phyloP scores from a whole-genome alignment of 164 flowering plant species.

The Berberis thunbergii region DNA sequence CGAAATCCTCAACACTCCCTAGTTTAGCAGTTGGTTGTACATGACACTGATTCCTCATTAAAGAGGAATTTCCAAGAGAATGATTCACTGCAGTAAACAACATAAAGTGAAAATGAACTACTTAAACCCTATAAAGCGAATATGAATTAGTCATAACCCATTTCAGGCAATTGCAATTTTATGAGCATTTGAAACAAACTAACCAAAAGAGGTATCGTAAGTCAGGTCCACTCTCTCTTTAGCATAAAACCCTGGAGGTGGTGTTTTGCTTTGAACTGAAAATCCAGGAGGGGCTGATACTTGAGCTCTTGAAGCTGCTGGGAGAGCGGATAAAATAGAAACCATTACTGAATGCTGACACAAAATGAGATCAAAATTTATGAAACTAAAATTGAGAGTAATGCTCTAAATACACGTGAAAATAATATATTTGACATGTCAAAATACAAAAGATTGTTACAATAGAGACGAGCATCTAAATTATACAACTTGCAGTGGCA shows the following conservation, averaged over 20 bases:
- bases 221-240: slow-evolving; percentile 49
- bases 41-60: slow-evolving; percentile 18
- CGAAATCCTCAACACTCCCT: slow-evolving; percentile 26
- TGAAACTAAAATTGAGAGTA: too few relatives aligned
- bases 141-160: not conserved
- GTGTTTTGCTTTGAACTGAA: slow-evolving; percentile 56
- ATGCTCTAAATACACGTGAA: too few relatives aligned
- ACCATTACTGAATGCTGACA: slow-evolving; percentile 10
- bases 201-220: slow-evolving; percentile 27
- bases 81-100: slow-evolving; percentile 23
- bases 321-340: not conserved
- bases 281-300: slow-evolving; percentile 88
- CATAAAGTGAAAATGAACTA: not conserved
- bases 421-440: too few relatives aligned
- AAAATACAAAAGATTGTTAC: too few relatives aligned
- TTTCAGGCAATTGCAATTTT: not conserved
- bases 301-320: slow-evolving; percentile 54
- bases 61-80: slow-evolving; percentile 16
- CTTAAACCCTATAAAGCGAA: not conserved
- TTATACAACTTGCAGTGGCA: too few relatives aligned
- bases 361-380: too few relatives aligned
- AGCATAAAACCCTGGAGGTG: slow-evolving; percentile 90
- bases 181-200: not conserved
- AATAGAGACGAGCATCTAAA: too few relatives aligned
- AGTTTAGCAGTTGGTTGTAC: slow-evolving; percentile 13